A percentile compares a stretch with the other conserved stretches of the same genome.
Conservation (phyloP, 345 rosid species). For the Brassica nigra region DNA sequence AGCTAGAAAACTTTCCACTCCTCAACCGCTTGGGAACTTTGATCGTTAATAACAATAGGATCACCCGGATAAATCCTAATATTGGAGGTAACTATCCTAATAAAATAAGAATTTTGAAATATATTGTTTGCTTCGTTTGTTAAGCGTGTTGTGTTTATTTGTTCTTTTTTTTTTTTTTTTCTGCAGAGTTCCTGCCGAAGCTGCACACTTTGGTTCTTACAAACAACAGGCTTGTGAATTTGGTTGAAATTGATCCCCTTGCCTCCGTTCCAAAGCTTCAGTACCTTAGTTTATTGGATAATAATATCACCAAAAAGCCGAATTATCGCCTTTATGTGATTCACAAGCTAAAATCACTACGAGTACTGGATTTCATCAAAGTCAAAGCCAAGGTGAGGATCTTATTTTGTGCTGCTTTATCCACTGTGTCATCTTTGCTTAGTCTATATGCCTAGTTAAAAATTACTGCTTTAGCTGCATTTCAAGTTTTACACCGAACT, state of each 20-base stretch:
- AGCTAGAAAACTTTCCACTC: slow-evolving; percentile 89
- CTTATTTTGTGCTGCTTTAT: not conserved
- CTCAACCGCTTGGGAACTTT: slow-evolving; percentile 91
- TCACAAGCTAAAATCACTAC: slow-evolving; percentile 79
- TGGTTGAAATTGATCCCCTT: slow-evolving; percentile 96
- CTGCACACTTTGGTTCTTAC: slow-evolving; percentile 88
- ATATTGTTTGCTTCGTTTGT: slow-evolving; percentile 5
- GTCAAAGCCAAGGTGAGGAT: slow-evolving; percentile 81
- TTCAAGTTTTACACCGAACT: not conserved
- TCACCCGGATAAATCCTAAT: slow-evolving; percentile 87
- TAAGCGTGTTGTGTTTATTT: slow-evolving; percentile 1
- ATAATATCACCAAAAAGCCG: slow-evolving; percentile 85
- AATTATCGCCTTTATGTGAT: slow-evolving; percentile 93
- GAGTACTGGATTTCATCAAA: slow-evolving; percentile 90
- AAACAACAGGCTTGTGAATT: slow-evolving; percentile 95
- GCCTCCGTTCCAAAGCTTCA: slow-evolving; percentile 86
- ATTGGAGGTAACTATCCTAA: slow-evolving; percentile 64
- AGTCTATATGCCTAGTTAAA: not conserved
- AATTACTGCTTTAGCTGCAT: slow-evolving; percentile 1
- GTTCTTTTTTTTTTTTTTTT: not conserved
- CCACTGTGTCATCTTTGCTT: not conserved
- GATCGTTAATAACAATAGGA: slow-evolving; percentile 84
- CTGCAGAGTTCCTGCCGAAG: slow-evolving; percentile 84
- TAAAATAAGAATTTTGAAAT: not conserved
- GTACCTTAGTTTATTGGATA: slow-evolving; percentile 89